Evolutionary conservation across 1,284 basidiomycete genomes (phyloP), one percentile per base, ranked within the genome.

Genomic region (Thelephora terrestris): DNA sequence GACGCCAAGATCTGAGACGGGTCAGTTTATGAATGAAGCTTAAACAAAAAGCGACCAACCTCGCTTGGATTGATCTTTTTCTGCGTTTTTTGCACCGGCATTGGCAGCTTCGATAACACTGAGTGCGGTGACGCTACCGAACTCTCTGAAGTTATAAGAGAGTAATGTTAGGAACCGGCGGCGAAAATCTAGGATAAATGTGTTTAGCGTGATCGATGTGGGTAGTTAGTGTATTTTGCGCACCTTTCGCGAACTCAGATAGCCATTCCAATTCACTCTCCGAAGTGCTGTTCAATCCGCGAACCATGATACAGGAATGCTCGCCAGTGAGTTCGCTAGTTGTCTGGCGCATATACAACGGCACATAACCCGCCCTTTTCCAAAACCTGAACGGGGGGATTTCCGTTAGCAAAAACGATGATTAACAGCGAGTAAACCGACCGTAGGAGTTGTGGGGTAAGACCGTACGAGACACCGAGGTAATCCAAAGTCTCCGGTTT

Each of bases 281-380:
- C 1, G 69, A 61, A 5, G 91, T 78, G 46, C 79, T 83, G 56
- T 88, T 85, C 51, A 98, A 67, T 0, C 84, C 81, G 7, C 85
- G 74, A 1, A 85, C 78, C 91, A 99, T 97, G 32, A 98, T 84
- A 57, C 92, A 94, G 0, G 91, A 91, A 63, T 97, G 90, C 66
- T 99, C 96, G 45, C 96, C 96, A 0, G 96, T 99, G 29, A 98
- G 73, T 56, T 96, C 92, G 64, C 93, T 97, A 55, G 85, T 76
- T 20, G 91, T 94, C 65, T 99, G 96, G 37, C 94, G 84, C 21
- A 98, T 69, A 62, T 98, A 99, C 17, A 99, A 72, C 0, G 96
- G 96, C 0, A 88, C 76, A 63, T 88, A 99, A 14, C 91, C 91
- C 1, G 84, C 81, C 35, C 89, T 79, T 68, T 97, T 98, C 96